These are phyloP conservation scores for Alisma plantagoaquatica DNA, from an alignment of 106 monocot genomes.

Conservation along the genomic window DNA sequence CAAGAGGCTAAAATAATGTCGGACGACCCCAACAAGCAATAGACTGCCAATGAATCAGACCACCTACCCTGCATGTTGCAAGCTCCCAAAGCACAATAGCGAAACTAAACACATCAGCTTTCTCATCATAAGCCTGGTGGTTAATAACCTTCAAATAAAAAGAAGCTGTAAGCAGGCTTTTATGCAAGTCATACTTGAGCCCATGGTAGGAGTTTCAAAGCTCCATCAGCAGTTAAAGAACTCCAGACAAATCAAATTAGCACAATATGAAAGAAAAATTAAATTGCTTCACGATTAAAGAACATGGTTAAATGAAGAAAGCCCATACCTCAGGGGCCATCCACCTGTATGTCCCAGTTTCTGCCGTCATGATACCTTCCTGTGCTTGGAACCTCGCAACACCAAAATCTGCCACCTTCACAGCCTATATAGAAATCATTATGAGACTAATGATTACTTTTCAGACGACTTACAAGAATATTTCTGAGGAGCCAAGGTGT, in stretches of 20 bases:
- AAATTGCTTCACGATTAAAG: background rate
- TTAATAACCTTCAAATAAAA: slow-evolving; percentile 85
- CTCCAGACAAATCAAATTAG: no score
- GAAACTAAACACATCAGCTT: slow-evolving; percentile 91
- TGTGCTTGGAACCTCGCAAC: slow-evolving; percentile 67
- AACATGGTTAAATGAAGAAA: slow-evolving; percentile 43
- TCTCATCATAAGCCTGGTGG: slow-evolving; percentile 78
- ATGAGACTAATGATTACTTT: no score
- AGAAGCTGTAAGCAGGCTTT: no score
- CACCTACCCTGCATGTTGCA: slow-evolving; percentile 65
- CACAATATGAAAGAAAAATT: no score
- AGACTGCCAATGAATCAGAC: background rate
- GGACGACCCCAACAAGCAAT: background rate
- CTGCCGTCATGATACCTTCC: slow-evolving; percentile 71
- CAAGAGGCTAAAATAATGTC: background rate
- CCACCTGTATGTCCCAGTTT: slow-evolving; percentile 93
- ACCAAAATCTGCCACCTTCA: slow-evolving; percentile 89
- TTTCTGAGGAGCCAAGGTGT: no score
- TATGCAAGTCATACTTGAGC: no score
- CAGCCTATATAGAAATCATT: slow-evolving; percentile 44
- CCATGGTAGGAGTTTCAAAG: background rate
- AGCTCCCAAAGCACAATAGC: slow-evolving; percentile 97
- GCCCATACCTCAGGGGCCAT: no score
- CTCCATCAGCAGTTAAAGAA: no score
- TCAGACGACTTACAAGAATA: no score